Evolutionary conservation across 805 yeast species (phyloP).

Genomic region (Saccharomycopsis guyanensis): DNA sequence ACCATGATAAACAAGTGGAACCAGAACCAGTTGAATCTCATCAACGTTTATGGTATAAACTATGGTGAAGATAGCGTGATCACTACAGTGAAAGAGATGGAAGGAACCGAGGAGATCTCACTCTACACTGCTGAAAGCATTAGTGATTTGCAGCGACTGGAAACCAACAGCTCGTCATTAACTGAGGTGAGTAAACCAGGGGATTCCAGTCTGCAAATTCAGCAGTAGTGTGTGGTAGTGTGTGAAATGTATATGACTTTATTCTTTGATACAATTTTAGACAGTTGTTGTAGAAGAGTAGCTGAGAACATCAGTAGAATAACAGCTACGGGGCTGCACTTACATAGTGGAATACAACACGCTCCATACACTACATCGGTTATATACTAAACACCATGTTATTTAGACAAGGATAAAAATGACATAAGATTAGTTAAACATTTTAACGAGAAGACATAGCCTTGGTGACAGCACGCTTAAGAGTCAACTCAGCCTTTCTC

Average conservation of each 20-base stretch:
- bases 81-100: constrained; percentile 49
- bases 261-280: no score
- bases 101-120: constrained; percentile 21
- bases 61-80: constrained; percentile 62
- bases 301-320: no score
- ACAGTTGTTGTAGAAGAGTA: no score
- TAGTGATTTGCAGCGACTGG: constrained; percentile 1
- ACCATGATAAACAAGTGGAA: constrained; percentile 53
- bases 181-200: no score
- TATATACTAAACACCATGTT: constrained; percentile 2
- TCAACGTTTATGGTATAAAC: constrained; percentile 47
- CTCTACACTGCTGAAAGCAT: neutral
- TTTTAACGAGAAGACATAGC: constrained; percentile 96
- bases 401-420: constrained; percentile 1
- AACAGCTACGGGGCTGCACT: no score
- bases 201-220: no score
- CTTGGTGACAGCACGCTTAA: constrained; percentile 99
- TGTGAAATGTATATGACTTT: no score
- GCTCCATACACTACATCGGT: no score
- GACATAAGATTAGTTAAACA: constrained; percentile 2
- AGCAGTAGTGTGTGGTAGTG: no score
- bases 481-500: constrained; percentile 98
- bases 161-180: no score
- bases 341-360: no score
- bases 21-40: constrained; percentile 35